Percentiles rank a stretch among this genome's conserved stretches.
phyloP scores from a whole-genome alignment of 192 early-diverging fungal genomes.

The Spizellomyces sp. region DNA sequence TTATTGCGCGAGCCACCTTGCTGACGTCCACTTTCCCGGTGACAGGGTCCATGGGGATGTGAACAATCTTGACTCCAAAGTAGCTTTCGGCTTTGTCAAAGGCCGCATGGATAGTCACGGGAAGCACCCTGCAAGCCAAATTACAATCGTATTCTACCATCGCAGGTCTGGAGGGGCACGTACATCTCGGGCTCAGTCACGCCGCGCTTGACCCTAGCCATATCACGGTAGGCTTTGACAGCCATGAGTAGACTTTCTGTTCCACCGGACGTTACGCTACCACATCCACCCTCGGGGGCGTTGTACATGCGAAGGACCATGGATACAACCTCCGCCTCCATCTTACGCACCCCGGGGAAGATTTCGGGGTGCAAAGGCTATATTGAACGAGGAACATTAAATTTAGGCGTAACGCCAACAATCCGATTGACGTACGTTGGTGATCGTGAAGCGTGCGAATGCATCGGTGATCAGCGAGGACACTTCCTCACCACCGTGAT shows the following conservation, averaged over 20 bases:
- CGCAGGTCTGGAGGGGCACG: slow-evolving; percentile 7
- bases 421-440: slow-evolving; percentile 56
- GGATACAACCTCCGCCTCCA: slow-evolving; percentile 93
- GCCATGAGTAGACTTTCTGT: slow-evolving; percentile 96
- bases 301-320: slow-evolving; percentile 93
- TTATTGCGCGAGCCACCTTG: slow-evolving; percentile 78
- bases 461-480: slow-evolving; percentile 73
- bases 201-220: slow-evolving; percentile 75
- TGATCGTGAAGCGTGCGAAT: slow-evolving; percentile 77
- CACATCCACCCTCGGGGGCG: slow-evolving; percentile 70
- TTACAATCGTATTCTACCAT: too few species aligned
- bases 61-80: slow-evolving; percentile 86
- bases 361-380: slow-evolving; percentile 89
- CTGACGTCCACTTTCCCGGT: slow-evolving; percentile 78
- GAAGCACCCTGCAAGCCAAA: slow-evolving; percentile 55
- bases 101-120: slow-evolving; percentile 92
- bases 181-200: slow-evolving; percentile 92
- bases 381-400: not conserved
- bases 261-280: slow-evolving; percentile 90
- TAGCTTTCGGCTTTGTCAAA: slow-evolving; percentile 94
- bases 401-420: not conserved
- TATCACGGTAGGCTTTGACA: slow-evolving; percentile 90
- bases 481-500: slow-evolving; percentile 90
- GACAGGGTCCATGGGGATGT: slow-evolving; percentile 78
- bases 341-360: slow-evolving; percentile 91